These are phyloP conservation scores for Cyamopsis tetragonoloba DNA, from an alignment of 306 rosid species.

Conservation along the genomic window DNA sequence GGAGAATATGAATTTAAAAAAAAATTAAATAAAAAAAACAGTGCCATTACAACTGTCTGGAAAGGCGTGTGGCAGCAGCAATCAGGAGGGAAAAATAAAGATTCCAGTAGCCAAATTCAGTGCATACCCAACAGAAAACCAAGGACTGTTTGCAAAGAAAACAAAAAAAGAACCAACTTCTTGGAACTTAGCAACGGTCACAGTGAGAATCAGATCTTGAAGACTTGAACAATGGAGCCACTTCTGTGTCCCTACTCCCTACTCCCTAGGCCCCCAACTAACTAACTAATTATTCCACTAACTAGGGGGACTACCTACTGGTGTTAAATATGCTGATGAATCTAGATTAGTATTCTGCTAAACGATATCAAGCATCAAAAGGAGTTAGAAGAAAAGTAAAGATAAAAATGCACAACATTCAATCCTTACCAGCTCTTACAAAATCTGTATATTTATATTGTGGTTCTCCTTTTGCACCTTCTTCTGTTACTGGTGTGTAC, in stretches of 20 bases:
- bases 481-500: conserved; percentile 96
- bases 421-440: conserved; percentile 80
- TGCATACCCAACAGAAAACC: neutral
- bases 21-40: neutral
- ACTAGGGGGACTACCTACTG: too few species aligned
- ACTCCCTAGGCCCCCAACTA: too few species aligned
- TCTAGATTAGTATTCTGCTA: neutral
- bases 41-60: neutral
- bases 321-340: neutral
- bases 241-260: too few species aligned
- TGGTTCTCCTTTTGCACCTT: conserved; percentile 96
- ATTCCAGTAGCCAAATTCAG: neutral
- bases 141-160: neutral
- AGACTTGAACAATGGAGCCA: neutral
- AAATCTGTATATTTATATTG: conserved; percentile 89
- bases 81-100: neutral
- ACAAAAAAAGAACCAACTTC: neutral
- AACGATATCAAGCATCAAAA: conserved; percentile 6
- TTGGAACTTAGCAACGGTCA: too few species aligned
- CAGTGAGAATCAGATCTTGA: neutral
- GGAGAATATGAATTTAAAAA: too few species aligned
- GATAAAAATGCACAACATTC: conserved; percentile 7
- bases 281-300: too few species aligned
- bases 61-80: neutral
- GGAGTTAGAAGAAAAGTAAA: neutral